Conservation (phyloP, 345 rosid species). For the Salix dunnii region DNA sequence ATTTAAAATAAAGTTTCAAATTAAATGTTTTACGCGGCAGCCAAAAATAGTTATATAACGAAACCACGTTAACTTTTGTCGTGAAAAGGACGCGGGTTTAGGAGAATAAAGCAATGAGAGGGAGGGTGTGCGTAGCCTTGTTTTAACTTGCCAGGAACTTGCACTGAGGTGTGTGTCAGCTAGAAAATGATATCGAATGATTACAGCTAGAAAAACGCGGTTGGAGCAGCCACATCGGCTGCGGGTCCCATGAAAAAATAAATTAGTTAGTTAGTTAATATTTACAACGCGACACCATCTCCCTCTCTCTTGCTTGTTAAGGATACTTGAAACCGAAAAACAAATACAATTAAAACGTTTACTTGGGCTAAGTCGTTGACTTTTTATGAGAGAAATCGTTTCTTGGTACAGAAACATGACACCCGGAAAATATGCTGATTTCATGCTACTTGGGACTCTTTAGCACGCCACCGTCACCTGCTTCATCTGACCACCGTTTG, state of each 20-base stretch:
- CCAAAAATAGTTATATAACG: too few species aligned
- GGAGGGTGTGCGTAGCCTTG: too few species aligned
- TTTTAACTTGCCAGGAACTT: too few species aligned
- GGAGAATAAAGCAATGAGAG: too few species aligned
- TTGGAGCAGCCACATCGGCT: background rate
- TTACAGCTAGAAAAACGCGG: slow-evolving; percentile 22
- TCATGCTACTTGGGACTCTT: background rate
- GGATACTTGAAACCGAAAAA: background rate
- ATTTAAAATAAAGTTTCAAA: too few species aligned
- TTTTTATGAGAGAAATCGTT: background rate
- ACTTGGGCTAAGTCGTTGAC: slow-evolving; percentile 11
- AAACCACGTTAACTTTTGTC: too few species aligned
- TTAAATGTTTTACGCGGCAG: too few species aligned
- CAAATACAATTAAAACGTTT: slow-evolving; percentile 3
- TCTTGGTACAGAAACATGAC: slow-evolving; percentile 3
- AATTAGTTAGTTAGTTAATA: too few species aligned
- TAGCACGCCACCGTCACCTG: background rate
- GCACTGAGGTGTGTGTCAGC: too few species aligned
- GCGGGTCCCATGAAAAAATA: too few species aligned
- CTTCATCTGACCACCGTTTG: background rate
- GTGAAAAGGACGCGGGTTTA: too few species aligned
- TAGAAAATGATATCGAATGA: slow-evolving; percentile 6
- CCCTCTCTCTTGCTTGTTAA: background rate
- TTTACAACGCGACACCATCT: background rate
- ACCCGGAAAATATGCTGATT: background rate